Evolutionary conservation across 257 asterid species (phyloP), one percentile per base, ranked within the genome.

Genomic region (Solanum bulbocastanum): DNA sequence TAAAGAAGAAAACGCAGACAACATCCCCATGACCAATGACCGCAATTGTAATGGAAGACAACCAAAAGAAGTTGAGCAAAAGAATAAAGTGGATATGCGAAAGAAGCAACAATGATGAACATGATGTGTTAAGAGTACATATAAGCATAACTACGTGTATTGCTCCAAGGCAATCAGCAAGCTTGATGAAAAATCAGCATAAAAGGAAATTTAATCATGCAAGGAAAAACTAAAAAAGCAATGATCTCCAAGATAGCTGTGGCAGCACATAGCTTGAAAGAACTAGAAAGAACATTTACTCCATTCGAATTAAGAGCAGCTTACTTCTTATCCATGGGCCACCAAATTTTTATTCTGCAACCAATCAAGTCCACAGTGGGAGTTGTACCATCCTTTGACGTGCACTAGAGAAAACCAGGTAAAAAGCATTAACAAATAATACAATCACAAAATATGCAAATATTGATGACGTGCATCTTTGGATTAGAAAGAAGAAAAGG

Each of bases 241-340:
- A 82, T 10, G 27, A 49, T 27, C 69, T 49, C 66, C 85, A 82
- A 49, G 30, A 49, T 18, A 46, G 27, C 13, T 82, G 69, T 10
- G 12, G 86, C 86, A 27, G 69, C 58, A 49, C 20, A 32, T 82
- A 49, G 42, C 85, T 18, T 30, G 69, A 82, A 82, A 82, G 42
- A 46, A 18, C 85, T 87, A 75, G 44, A 78, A n/a, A 87, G 88
- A 30, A 82, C 44, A 30, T 49, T 82, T 32, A 30, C 66, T 49
- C 27, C 40, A 32, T 69, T 20, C 15, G 16, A 82, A 83, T 86
- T n/a, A 42, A 87, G 87, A 71, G 87, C 42, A 44, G 92, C 98
- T 92, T 90, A 97, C 99, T 79, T 4, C 94, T 96, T 96, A 91
- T 97, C 99, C 94, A 96, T 93, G n/a, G 99, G 99, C 99, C 99